Base-by-base conservation (phyloP, 331 rosid species). In the Pyracantha coccinea region DNA sequence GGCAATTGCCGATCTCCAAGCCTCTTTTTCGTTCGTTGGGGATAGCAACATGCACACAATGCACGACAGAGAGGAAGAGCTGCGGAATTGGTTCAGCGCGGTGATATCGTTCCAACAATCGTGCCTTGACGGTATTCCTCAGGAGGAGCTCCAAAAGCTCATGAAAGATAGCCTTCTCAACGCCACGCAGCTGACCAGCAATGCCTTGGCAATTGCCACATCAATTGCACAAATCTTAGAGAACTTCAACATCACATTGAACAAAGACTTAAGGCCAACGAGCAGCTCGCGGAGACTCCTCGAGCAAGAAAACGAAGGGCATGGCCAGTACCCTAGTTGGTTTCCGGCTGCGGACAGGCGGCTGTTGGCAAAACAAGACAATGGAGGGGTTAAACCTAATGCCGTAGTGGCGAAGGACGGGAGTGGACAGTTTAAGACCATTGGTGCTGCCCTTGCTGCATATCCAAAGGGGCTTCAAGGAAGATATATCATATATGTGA, bases 401-500 rank as follows among this genome's bases (percentile, higher is more conserved):
- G 91, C 76, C 0, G 70, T 84, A 9, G 91, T 84, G 13, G 91
- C 88, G 5, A 35, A 87, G 62, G 91, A 87, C 59, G 91, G 91
- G 31, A 84, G 85, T 50, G 91, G 87, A 19, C 80, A 87, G 12
- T 87, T 24, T 41, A 87, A 79, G 20, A 84, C 82, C 9, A 84
- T 84, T 11, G 75, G 64, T 0, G 91, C 79, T 1, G 88, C 88
- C 44, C 79, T 87, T 31, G 83, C 80, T 8, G 80, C 91, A 7
- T 82, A 79, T 55, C 91, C 91, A 1, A 82, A 61, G 47, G 52
- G 14, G 20, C 19, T 12, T 7, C 20, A 1, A 3, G 84, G 87
- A 14, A 69, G 85, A 82, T 82, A 73, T 55, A 41, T 82, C 23
- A 84, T 84, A 52, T 77, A 87, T 53, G 87, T 87, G 60, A 87